A percentile compares a stretch with the other conserved stretches of the same genome.
These are phyloP conservation scores for Leccinum huronense DNA, from an alignment of 1,284 basidiomycete genomes.

Conservation along the genomic window DNA sequence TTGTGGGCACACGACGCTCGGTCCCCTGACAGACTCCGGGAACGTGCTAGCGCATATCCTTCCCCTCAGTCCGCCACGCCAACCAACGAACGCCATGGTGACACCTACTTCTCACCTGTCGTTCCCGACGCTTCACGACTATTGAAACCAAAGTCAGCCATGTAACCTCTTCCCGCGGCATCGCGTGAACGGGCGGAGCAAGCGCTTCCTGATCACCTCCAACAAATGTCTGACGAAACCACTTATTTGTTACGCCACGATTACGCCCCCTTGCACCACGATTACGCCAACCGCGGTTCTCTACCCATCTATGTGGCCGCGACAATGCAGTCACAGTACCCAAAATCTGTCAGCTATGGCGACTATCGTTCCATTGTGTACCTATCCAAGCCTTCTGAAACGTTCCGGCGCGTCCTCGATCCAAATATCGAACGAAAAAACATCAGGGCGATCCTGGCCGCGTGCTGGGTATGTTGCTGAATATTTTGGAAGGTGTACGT, in stretches of 20 bases:
- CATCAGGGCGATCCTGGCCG: slow-evolving; percentile 70
- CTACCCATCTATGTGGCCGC: slow-evolving; percentile 4
- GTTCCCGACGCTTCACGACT: not conserved
- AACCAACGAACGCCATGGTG: slow-evolving; percentile 20
- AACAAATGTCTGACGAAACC: slow-evolving; percentile 17
- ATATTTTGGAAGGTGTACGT: slow-evolving; percentile 92
- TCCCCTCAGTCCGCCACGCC: slow-evolving; percentile 25
- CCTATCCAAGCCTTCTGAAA: slow-evolving; percentile 14
- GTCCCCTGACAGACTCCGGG: slow-evolving; percentile 8
- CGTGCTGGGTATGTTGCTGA: slow-evolving; percentile 82
- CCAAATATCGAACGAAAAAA: slow-evolving; percentile 36
- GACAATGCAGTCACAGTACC: slow-evolving; percentile 13
- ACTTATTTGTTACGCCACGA: slow-evolving; percentile 22
- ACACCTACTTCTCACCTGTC: slow-evolving; percentile 12
- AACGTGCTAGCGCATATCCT: slow-evolving; percentile 3
- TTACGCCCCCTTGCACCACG: slow-evolving; percentile 10
- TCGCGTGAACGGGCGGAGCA: not conserved
- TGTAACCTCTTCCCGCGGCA: slow-evolving; percentile 1
- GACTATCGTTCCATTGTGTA: slow-evolving; percentile 19
- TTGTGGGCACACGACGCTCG: slow-evolving; percentile 18
- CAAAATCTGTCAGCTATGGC: slow-evolving; percentile 5
- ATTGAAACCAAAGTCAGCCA: slow-evolving; percentile 1
- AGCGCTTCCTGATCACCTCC: slow-evolving; percentile 4
- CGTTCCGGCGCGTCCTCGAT: slow-evolving; percentile 14
- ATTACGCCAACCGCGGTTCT: slow-evolving; percentile 7